Percentiles rank a stretch among this genome's conserved stretches.
phyloP scores from a whole-genome alignment of 1,284 basidiomycete species.

The Ceratobasidium sp. region DNA sequence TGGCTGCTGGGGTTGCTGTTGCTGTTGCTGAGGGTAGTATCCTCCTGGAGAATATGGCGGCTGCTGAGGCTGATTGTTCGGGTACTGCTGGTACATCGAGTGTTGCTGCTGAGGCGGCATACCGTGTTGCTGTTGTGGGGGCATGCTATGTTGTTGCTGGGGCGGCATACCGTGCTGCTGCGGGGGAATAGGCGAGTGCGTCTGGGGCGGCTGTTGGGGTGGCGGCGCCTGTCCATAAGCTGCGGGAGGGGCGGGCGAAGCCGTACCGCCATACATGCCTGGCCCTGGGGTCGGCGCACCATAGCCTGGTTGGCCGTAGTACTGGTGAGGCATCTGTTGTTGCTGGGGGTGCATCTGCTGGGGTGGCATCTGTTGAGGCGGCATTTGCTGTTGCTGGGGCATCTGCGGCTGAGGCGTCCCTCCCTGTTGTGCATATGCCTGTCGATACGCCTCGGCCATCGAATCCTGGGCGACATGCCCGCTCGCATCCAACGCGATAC shows the following conservation, averaged over 20 bases:
- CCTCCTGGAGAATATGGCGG: conserved; percentile 42
- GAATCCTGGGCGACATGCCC: conserved; percentile 82
- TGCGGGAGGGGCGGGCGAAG: conserved; percentile 38
- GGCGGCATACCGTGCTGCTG: conserved; percentile 16
- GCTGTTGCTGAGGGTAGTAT: conserved; percentile 42
- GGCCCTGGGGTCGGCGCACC: conserved; percentile 44
- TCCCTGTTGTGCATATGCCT: conserved; percentile 43
- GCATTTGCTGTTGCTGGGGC: conserved; percentile 44
- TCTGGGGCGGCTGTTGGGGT: conserved; percentile 49
- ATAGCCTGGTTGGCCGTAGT: conserved; percentile 33
- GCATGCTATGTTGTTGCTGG: conserved; percentile 23
- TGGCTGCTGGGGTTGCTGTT: conserved; percentile 42
- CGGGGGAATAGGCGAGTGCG: too few species aligned
- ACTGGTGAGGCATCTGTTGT: conserved; percentile 42
- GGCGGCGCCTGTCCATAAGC: conserved; percentile 43
- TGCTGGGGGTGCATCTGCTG: conserved; percentile 45
- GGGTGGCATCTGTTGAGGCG: conserved; percentile 45
- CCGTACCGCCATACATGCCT: conserved; percentile 33
- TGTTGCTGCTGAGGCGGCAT: conserved; percentile 23
- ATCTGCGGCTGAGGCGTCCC: conserved; percentile 44
- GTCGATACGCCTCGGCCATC: conserved; percentile 65
- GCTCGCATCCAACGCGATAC: conserved; percentile 77
- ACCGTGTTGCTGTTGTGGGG: conserved; percentile 18
- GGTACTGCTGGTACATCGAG: conserved; percentile 41
- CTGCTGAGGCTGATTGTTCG: conserved; percentile 42